phyloP scores from a whole-genome alignment of 352 stramenopile genomes.

The Globisporangium ultimum region DNA sequence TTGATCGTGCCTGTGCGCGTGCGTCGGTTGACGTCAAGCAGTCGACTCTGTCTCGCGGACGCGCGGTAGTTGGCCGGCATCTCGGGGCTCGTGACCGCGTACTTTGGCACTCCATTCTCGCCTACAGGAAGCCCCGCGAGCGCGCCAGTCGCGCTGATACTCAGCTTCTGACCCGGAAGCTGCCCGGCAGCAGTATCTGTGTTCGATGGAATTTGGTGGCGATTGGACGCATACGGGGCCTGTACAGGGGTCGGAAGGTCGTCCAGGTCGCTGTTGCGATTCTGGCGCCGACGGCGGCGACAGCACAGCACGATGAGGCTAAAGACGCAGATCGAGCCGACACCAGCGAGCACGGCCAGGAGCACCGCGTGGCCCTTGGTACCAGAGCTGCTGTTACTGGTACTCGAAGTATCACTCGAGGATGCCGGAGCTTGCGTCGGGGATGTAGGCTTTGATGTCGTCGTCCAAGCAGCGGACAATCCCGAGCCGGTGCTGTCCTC shows the following conservation, averaged over 20 bases:
- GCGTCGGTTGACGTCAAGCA: constrained; percentile 9
- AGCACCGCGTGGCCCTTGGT: constrained; percentile 10
- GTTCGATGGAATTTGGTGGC: neutral
- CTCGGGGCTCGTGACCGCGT: constrained; percentile 19
- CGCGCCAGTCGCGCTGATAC: constrained; percentile 4
- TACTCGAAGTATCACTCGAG: constrained; percentile 8
- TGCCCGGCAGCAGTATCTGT: neutral
- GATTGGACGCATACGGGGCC: neutral
- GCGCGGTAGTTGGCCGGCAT: constrained; percentile 15
- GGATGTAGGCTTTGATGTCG: constrained; percentile 4
- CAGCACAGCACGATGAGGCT: constrained; percentile 13
- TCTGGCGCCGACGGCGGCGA: neutral
- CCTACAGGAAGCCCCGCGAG: constrained; percentile 6
- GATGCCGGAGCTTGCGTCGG: constrained; percentile 3
- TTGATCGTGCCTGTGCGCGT: constrained; percentile 6
- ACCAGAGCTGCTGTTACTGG: neutral
- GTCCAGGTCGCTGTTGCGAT: constrained; percentile 5
- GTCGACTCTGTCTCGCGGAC: constrained; percentile 12
- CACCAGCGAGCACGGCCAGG: constrained; percentile 10
- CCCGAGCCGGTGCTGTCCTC: neutral
- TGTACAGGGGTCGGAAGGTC: constrained; percentile 2
- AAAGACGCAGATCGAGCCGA: constrained; percentile 11
- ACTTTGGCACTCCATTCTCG: constrained; percentile 13
- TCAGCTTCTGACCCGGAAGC: constrained; percentile 9
- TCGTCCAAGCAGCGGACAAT: neutral